Evolutionary conservation across 768 basidiomycete species (phyloP).

Genomic region (Roridomyces roridus): DNA sequence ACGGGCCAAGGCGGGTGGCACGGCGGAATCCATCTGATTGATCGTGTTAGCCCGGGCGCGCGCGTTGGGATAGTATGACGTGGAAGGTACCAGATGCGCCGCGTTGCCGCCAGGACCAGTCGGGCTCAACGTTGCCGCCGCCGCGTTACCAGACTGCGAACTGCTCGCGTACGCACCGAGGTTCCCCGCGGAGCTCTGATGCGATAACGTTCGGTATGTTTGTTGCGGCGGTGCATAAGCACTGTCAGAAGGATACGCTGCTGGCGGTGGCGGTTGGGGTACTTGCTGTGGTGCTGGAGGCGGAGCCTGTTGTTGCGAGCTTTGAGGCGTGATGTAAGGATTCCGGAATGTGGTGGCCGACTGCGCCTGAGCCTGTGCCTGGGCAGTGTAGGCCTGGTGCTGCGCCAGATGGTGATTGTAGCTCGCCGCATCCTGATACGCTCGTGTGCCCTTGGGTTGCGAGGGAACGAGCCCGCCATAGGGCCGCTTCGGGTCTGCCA

Average conservation of each 20-base stretch:
- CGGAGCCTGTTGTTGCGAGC: constrained; percentile 32
- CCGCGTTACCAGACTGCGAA: constrained; percentile 39
- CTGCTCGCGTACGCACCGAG: constrained; percentile 40
- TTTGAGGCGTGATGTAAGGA: constrained; percentile 74
- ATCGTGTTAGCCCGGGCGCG: constrained; percentile 91
- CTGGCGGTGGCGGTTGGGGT: constrained; percentile 30
- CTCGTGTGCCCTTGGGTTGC: constrained; percentile 84
- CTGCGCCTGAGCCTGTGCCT: constrained; percentile 77
- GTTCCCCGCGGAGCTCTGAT: constrained; percentile 59
- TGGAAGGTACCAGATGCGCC: constrained; percentile 58
- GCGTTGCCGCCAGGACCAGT: constrained; percentile 9
- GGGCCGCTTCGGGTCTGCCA: constrained; percentile 79
- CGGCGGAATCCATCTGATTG: constrained; percentile 79
- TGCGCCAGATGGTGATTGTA: constrained; percentile 96
- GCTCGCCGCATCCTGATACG: constrained; percentile 89
- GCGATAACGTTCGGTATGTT: constrained; percentile 49
- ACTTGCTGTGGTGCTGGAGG: constrained; percentile 37
- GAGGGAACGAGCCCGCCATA: constrained; percentile 93
- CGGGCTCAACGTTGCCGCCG: constrained; percentile 35
- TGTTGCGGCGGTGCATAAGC: constrained; percentile 32
- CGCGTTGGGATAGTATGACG: constrained; percentile 71
- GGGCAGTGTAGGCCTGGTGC: constrained; percentile 92
- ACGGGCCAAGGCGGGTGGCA: constrained; percentile 94
- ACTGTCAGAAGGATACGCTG: constrained; percentile 36
- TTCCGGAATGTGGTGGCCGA: constrained; percentile 79